Evolutionary conservation across 1,139 yeast genomes (phyloP).

Genomic region (Keqinozyma sinolaborantium): DNA sequence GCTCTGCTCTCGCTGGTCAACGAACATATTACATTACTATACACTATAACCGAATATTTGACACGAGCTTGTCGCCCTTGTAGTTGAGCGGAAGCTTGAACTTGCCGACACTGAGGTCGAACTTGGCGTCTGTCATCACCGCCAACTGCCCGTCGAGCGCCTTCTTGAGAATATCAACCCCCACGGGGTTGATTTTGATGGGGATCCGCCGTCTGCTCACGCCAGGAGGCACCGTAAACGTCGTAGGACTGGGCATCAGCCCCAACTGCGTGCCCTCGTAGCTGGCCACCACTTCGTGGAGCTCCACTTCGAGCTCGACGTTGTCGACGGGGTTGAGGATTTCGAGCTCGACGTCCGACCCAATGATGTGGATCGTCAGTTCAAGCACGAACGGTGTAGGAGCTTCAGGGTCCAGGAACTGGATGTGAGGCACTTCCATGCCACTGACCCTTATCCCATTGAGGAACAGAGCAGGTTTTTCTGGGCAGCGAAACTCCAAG

Average conservation of each 20-base stretch:
- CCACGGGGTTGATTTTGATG: conserved; percentile 42
- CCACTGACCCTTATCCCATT: neutral
- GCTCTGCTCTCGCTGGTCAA: no score
- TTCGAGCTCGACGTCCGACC: conserved; percentile 49
- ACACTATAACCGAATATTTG: conserved; percentile 36
- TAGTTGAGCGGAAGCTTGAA: conserved; percentile 39
- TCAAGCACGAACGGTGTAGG: conserved; percentile 7
- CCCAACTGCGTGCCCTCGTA: conserved; percentile 46
- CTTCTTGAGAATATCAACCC: conserved; percentile 44
- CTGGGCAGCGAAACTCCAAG: conserved; percentile 1
- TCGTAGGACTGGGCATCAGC: conserved; percentile 32
- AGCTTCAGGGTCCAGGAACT: neutral
- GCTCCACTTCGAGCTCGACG: conserved; percentile 31
- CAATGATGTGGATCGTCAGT: conserved; percentile 47
- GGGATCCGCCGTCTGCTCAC: conserved; percentile 45
- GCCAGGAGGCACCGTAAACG: conserved; percentile 46
- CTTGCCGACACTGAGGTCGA: conserved; percentile 32
- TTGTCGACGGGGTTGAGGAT: conserved; percentile 51
- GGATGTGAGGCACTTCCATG: neutral
- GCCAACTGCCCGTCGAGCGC: conserved; percentile 49
- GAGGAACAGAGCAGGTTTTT: conserved; percentile 1
- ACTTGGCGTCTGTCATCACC: conserved; percentile 43
- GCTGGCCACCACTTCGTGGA: conserved; percentile 44
- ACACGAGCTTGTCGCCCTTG: conserved; percentile 37
- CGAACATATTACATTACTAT: no score